Evolutionary conservation across 768 basidiomycete species (phyloP).

Genomic region (Hygrophorus russula): DNA sequence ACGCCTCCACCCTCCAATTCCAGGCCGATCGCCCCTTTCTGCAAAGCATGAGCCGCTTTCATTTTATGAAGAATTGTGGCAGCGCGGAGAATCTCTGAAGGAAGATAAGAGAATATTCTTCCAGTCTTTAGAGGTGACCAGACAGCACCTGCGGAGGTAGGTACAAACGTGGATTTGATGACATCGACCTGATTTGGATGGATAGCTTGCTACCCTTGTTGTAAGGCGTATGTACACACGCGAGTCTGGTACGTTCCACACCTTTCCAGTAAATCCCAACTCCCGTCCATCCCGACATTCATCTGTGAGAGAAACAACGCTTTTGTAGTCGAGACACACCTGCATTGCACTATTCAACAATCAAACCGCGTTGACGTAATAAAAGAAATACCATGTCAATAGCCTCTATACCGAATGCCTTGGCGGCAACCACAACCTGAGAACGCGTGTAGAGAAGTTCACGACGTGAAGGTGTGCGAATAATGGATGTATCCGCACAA

Average conservation of each 20-base stretch:
- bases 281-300: constrained; percentile 74
- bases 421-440: constrained; percentile 69
- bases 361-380: neutral
- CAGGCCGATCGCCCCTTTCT: constrained; percentile 64
- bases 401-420: constrained; percentile 72
- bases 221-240: too few relatives aligned
- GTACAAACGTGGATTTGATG: constrained; percentile 73
- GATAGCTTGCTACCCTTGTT: constrained; percentile 56
- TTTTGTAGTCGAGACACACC: constrained; percentile 87
- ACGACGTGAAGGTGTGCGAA: constrained; percentile 58
- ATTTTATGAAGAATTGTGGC: constrained; percentile 60
- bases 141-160: constrained; percentile 49
- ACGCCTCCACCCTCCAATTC: constrained; percentile 26
- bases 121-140: neutral
- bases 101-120: neutral
- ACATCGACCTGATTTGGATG: constrained; percentile 76
- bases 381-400: constrained; percentile 70
- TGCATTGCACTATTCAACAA: constrained; percentile 15
- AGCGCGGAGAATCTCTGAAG: constrained; percentile 68
- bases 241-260: too few relatives aligned
- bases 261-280: constrained; percentile 89
- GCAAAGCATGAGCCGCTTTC: constrained; percentile 40
- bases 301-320: constrained; percentile 48
- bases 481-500: constrained; percentile 81
- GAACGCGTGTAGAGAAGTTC: constrained; percentile 83